phyloP scores from a whole-genome alignment of 495 filamentous ascomycete species.

The Rhizodiscina lignyota region DNA sequence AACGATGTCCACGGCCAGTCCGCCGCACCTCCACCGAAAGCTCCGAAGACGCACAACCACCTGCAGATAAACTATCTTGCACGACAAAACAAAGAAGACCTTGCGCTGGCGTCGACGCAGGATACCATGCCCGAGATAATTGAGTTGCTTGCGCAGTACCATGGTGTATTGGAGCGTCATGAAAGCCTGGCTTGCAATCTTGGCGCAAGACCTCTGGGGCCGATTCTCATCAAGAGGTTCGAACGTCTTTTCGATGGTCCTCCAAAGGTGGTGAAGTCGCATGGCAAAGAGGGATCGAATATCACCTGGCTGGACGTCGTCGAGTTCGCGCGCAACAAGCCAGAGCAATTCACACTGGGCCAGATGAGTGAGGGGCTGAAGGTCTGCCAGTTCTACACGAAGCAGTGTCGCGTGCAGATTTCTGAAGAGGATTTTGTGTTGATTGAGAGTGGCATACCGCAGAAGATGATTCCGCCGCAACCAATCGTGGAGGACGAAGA shows the following conservation, averaged over 20 bases:
- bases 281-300: slow-evolving; percentile 43
- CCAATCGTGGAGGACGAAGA: slow-evolving; percentile 75
- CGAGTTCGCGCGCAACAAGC: slow-evolving; percentile 65
- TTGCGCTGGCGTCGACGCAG: slow-evolving; percentile 42
- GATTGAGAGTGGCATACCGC: slow-evolving; percentile 63
- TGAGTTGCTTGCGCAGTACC: slow-evolving; percentile 57
- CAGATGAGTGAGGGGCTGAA: slow-evolving; percentile 48
- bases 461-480: slow-evolving; percentile 69
- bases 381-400: slow-evolving; percentile 66
- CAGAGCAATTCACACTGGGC: slow-evolving; percentile 60
- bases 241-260: slow-evolving; percentile 72
- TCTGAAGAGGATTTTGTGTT: slow-evolving; percentile 74
- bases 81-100: slow-evolving; percentile 41
- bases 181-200: slow-evolving; percentile 76
- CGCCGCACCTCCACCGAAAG: neutral
- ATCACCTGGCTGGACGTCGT: slow-evolving; percentile 75
- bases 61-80: slow-evolving; percentile 73
- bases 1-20: slow-evolving; percentile 18
- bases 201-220: slow-evolving; percentile 66
- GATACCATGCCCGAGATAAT: slow-evolving; percentile 46
- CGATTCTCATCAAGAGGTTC: slow-evolving; percentile 70
- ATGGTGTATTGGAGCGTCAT: slow-evolving; percentile 66
- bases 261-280: slow-evolving; percentile 48
- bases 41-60: slow-evolving; percentile 21
- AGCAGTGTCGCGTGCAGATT: slow-evolving; percentile 69